phyloP scores from a whole-genome alignment of 257 asterid species.

The Lantana camara region DNA sequence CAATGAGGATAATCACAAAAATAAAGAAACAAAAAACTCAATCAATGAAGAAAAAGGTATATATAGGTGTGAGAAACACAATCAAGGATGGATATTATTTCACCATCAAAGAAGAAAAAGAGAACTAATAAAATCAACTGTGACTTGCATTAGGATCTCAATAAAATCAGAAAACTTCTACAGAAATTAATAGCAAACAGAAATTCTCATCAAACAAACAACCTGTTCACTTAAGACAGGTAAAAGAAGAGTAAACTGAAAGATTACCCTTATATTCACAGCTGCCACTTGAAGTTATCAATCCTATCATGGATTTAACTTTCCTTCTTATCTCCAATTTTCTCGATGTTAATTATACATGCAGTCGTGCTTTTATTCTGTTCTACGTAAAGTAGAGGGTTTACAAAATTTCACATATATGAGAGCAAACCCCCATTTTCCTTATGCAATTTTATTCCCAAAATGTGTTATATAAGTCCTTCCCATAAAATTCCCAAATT shows the following conservation, averaged over 20 bases:
- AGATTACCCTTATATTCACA: neutral
- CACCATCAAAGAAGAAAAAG: too few species aligned
- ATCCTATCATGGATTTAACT: neutral
- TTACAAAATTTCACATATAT: neutral
- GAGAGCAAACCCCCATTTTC: neutral
- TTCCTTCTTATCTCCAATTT: neutral
- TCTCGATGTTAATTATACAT: neutral
- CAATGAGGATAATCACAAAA: neutral
- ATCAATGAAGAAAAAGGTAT: neutral
- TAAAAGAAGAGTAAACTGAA: neutral
- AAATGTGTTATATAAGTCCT: neutral
- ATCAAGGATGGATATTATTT: neutral
- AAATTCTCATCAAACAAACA: neutral
- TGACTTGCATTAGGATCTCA: neutral
- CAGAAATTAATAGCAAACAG: neutral
- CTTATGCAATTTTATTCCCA: neutral
- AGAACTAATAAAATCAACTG: too few species aligned
- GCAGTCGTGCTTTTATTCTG: neutral
- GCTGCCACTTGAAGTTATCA: conserved; percentile 8
- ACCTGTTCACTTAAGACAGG: neutral
- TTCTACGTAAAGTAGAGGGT: neutral
- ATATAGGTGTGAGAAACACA: neutral
- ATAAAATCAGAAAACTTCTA: neutral
- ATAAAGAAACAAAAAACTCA: neutral
- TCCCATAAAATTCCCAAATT: neutral